These are phyloP conservation scores for Musa acuminata DNA, from an alignment of 176 grass and related monocot species.

Conservation along the genomic window DNA sequence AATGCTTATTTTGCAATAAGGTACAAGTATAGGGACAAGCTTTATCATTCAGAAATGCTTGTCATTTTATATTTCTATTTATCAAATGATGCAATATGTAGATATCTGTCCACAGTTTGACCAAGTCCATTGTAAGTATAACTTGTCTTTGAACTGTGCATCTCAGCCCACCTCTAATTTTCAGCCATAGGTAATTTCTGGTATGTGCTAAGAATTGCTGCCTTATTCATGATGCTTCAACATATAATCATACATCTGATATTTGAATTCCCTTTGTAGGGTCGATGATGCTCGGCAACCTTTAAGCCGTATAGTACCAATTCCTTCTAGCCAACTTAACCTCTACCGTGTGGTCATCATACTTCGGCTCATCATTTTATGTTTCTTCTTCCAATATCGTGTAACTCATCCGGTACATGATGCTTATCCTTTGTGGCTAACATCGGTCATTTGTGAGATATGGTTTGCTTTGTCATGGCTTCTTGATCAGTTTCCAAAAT, in stretches of 20 bases:
- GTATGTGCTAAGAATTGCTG: neutral
- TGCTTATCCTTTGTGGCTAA: constrained; percentile 83
- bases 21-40: too few relatives aligned
- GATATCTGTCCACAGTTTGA: too few relatives aligned
- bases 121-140: too few relatives aligned
- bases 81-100: neutral
- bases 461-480: constrained; percentile 97
- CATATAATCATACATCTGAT: neutral
- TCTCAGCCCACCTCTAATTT: neutral
- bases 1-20: too few relatives aligned
- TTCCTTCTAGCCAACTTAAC: constrained; percentile 64
- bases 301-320: constrained; percentile 76
- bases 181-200: neutral
- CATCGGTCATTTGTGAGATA: constrained; percentile 87
- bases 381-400: constrained; percentile 96
- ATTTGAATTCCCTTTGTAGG: constrained; percentile 34
- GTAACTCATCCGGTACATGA: constrained; percentile 68
- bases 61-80: neutral
- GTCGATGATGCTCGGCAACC: constrained; percentile 92
- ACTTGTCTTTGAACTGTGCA: neutral
- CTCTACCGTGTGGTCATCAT: constrained; percentile 72
- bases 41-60: too few relatives aligned
- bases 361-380: constrained; percentile 66
- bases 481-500: constrained; percentile 86
- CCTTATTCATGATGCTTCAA: neutral